Evolutionary conservation across 2,329 filamentous ascomycete genomes (phyloP).

Genomic region (Talaromyces rugulosus): DNA sequence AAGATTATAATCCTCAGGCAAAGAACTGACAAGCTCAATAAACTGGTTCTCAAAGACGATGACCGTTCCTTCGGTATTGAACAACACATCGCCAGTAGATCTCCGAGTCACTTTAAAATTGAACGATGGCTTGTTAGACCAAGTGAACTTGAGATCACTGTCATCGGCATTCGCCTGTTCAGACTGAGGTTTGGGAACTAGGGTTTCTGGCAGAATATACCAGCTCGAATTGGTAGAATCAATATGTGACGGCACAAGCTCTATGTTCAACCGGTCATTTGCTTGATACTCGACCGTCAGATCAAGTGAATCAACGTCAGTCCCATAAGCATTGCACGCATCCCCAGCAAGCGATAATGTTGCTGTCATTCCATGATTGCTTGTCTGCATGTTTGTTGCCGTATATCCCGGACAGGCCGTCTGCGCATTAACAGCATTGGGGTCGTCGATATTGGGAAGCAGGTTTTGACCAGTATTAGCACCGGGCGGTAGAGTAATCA

Average conservation of each 20-base stretch:
- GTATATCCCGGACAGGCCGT: conserved; percentile 59
- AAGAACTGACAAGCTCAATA: conserved; percentile 64
- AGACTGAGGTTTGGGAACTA: conserved; percentile 56
- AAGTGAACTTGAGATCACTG: conserved; percentile 47
- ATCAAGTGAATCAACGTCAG: conserved; percentile 63
- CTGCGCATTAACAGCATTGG: conserved; percentile 60
- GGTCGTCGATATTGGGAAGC: conserved; percentile 62
- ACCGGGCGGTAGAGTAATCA: background rate
- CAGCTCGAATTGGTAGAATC: conserved; percentile 59
- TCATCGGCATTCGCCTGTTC: conserved; percentile 35
- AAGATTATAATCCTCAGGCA: conserved; percentile 69
- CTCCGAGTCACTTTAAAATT: conserved; percentile 52
- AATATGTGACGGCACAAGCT: conserved; percentile 64
- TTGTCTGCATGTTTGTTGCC: conserved; percentile 44
- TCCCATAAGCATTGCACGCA: conserved; percentile 71
- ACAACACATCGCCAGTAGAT: conserved; percentile 63
- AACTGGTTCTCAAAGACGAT: conserved; percentile 75
- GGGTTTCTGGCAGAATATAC: conserved; percentile 61
- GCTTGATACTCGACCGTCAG: conserved; percentile 67
- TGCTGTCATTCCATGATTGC: conserved; percentile 28
- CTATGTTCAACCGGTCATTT: conserved; percentile 62
- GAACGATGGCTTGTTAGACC: conserved; percentile 57
- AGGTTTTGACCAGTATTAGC: background rate
- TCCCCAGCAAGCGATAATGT: conserved; percentile 49
- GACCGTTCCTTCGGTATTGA: conserved; percentile 60